Evolutionary conservation across 116 monocot genomes (phyloP).

Genomic region (Trichopus zeylanicus): DNA sequence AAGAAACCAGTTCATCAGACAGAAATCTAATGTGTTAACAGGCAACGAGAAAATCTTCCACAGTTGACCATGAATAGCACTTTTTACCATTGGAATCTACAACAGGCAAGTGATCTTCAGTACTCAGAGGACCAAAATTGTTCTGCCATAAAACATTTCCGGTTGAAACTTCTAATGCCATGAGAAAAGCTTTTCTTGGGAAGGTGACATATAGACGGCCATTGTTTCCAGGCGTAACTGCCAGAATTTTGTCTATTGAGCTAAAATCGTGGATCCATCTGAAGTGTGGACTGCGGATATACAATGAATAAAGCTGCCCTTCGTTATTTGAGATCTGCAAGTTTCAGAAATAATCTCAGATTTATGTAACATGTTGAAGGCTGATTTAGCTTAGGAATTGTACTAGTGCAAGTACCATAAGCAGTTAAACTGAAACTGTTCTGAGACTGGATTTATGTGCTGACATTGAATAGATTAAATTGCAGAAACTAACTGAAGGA

Average conservation of each 20-base stretch:
- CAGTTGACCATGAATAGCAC: neutral
- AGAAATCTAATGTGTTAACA: too few species aligned
- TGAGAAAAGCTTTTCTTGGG: slow-evolving; percentile 37
- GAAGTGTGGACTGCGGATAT: slow-evolving; percentile 57
- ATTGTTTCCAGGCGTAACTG: slow-evolving; percentile 65
- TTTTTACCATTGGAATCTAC: slow-evolving; percentile 78
- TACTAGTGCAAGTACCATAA: too few species aligned
- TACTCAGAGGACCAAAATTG: slow-evolving; percentile 56
- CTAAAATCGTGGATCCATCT: slow-evolving; percentile 87
- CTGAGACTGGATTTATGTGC: too few species aligned
- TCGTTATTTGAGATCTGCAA: slow-evolving; percentile 69
- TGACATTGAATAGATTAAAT: neutral
- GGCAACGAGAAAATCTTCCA: too few species aligned
- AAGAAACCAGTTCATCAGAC: neutral
- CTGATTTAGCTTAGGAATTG: too few species aligned
- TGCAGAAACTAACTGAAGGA: too few species aligned
- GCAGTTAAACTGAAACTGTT: too few species aligned
- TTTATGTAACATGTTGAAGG: neutral
- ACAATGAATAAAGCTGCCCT: slow-evolving; percentile 74
- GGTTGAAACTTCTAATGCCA: slow-evolving; percentile 65
- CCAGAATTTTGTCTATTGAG: slow-evolving; percentile 34
- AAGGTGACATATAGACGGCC: slow-evolving; percentile 58
- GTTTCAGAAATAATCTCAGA: neutral
- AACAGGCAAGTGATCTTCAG: slow-evolving; percentile 35
- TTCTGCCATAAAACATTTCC: slow-evolving; percentile 65